phyloP scores from a whole-genome alignment of 169 alveolate species.

The Cryptosporidium ryanae region DNA sequence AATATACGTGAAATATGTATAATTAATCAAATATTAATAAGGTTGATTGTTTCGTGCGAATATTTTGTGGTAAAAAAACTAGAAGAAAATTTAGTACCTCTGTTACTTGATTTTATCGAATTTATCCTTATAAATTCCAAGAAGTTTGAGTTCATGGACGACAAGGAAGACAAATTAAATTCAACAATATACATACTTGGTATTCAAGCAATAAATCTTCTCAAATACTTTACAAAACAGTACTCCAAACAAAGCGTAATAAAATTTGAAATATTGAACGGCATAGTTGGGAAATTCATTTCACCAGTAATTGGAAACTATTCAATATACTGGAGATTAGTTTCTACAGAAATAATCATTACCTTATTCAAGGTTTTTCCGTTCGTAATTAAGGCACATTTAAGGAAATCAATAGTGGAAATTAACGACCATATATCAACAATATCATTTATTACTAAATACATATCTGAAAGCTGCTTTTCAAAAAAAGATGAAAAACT shows the following conservation, averaged over 20 bases:
- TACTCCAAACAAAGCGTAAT: slow-evolving; percentile 6
- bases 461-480: background rate
- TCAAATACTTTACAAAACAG: slow-evolving; percentile 28
- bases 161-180: slow-evolving; percentile 34
- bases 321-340: slow-evolving; percentile 12
- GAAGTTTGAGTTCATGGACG: slow-evolving; percentile 19
- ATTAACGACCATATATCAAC: too few species aligned
- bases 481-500: background rate
- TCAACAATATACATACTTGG: slow-evolving; percentile 33
- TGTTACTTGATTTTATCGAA: background rate
- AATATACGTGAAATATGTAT: slow-evolving; percentile 24
- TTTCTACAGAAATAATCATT: slow-evolving; percentile 18
- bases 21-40: slow-evolving; percentile 13
- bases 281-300: slow-evolving; percentile 1
- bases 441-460: too few species aligned
- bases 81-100: slow-evolving; percentile 22
- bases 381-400: slow-evolving; percentile 1
- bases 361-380: slow-evolving; percentile 9
- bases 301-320: slow-evolving; percentile 19
- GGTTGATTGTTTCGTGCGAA: slow-evolving; percentile 21
- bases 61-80: slow-evolving; percentile 8
- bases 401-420: background rate
- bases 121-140: background rate
- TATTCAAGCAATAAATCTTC: slow-evolving; percentile 9
- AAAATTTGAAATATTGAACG: slow-evolving; percentile 13